Conservation (phyloP, 805 yeast species). For the Wickerhamomyces mucosus region DNA sequence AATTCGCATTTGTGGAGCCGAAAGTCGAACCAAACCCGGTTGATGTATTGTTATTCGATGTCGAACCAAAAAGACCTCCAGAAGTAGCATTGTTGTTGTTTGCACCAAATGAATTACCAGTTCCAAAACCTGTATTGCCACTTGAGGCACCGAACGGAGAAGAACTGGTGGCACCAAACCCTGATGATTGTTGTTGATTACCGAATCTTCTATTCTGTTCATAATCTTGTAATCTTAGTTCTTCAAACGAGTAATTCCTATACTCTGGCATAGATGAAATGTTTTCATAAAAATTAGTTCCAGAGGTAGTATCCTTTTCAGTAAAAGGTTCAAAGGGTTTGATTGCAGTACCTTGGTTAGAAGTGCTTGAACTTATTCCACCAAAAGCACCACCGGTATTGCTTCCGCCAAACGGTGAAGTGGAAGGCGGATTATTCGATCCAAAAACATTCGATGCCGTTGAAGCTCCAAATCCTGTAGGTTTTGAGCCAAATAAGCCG, state of each 20-base stretch:
- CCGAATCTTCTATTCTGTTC: constrained; percentile 60
- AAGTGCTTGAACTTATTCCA: constrained; percentile 17
- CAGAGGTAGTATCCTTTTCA: constrained; percentile 65
- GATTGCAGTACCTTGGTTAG: constrained; percentile 58
- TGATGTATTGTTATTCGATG: constrained; percentile 14
- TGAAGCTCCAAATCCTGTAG: constrained; percentile 8
- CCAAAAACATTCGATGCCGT: constrained; percentile 20
- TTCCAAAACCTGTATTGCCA: constrained; percentile 23
- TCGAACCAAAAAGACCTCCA: constrained; percentile 27
- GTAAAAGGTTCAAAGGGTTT: constrained; percentile 59
- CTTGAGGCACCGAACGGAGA: constrained; percentile 28
- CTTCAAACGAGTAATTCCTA: constrained; percentile 72
- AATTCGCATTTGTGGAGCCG: constrained; percentile 19
- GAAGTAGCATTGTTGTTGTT: constrained; percentile 9
- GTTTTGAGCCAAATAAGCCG: constrained; percentile 32
- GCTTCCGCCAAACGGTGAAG: constrained; percentile 33
- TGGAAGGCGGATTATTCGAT: constrained; percentile 5
- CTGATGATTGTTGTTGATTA: constrained; percentile 25
- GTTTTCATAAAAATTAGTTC: constrained; percentile 54
- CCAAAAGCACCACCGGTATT: constrained; percentile 15
- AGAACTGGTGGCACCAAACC: constrained; percentile 22
- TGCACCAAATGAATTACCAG: constrained; percentile 13
- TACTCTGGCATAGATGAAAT: constrained; percentile 90
- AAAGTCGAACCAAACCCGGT: constrained; percentile 20
- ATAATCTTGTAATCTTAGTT: constrained; percentile 83